phyloP scores from a whole-genome alignment of 495 filamentous ascomycete species.

The Penicillium waksmanii region DNA sequence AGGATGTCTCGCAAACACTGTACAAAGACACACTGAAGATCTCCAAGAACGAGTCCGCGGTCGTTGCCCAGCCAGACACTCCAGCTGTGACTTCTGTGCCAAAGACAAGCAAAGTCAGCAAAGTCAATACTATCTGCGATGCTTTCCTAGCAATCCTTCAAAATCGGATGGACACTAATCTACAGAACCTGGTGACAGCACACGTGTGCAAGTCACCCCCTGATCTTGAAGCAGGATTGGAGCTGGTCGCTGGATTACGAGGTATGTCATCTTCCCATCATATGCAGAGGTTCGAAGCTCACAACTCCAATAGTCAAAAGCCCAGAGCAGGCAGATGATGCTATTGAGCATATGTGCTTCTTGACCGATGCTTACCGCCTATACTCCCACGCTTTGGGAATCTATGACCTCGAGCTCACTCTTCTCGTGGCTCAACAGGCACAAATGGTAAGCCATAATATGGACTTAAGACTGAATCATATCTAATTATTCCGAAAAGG shows the following conservation, averaged over 20 bases:
- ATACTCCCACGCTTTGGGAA: constrained; percentile 87
- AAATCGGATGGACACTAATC: constrained; percentile 63
- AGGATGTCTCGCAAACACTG: constrained; percentile 92
- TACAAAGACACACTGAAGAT: constrained; percentile 77
- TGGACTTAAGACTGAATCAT: neutral
- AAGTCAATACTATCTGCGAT: constrained; percentile 89
- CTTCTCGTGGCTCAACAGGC: constrained; percentile 92
- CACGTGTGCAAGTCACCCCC: constrained; percentile 92
- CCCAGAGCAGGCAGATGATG: constrained; percentile 72
- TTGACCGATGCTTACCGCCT: constrained; percentile 88
- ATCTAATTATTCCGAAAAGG: constrained; percentile 37
- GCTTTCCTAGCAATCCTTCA: constrained; percentile 73
- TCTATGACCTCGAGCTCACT: constrained; percentile 90
- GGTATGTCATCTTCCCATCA: constrained; percentile 35
- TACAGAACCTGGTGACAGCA: constrained; percentile 93
- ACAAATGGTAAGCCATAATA: constrained; percentile 62
- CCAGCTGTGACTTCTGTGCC: constrained; percentile 10
- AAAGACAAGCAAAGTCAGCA: constrained; percentile 48
- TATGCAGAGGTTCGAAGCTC: constrained; percentile 13
- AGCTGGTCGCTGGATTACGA: constrained; percentile 75
- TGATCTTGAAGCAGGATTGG: constrained; percentile 82
- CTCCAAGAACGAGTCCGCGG: constrained; percentile 36
- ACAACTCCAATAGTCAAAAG: constrained; percentile 53
- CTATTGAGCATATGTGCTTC: constrained; percentile 96
- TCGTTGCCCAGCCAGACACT: constrained; percentile 29